Evolutionary conservation across 164 flowering plant species (phyloP).

Genomic region (Nymphaea colorata): DNA sequence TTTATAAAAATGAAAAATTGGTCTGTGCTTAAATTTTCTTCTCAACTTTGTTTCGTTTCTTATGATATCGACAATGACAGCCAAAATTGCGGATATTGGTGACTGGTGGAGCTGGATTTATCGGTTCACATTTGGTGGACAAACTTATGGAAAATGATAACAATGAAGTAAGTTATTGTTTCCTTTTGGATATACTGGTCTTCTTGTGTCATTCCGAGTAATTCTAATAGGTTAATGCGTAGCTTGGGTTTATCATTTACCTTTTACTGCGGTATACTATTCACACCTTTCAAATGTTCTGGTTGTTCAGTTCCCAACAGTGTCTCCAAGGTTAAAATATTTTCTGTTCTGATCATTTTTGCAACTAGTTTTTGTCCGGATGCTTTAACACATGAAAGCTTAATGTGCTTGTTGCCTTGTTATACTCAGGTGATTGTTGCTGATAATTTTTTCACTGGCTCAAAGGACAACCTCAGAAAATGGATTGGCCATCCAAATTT

Average conservation of each 20-base stretch:
- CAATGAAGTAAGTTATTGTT: constrained; percentile 48
- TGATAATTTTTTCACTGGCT: constrained; percentile 58
- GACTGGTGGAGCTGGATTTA: constrained; percentile 98
- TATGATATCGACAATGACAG: constrained; percentile 13
- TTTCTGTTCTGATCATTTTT: background rate
- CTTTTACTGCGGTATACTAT: background rate
- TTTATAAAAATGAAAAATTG: too few relatives aligned
- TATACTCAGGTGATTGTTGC: constrained; percentile 44
- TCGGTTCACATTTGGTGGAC: constrained; percentile 91
- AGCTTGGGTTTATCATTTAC: too few relatives aligned
- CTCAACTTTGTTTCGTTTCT: background rate
- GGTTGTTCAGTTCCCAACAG: background rate
- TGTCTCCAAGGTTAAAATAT: background rate
- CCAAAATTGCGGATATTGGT: constrained; percentile 71
- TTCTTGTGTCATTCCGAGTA: background rate
- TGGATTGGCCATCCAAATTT: constrained; percentile 83
- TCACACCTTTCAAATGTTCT: too few relatives aligned
- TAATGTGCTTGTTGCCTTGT: background rate
- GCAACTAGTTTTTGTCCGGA: background rate
- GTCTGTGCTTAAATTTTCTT: too few relatives aligned
- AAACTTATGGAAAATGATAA: constrained; percentile 68
- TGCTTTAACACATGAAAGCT: background rate
- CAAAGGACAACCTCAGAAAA: constrained; percentile 50
- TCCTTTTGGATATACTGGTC: background rate
- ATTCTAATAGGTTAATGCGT: too few relatives aligned